These are phyloP conservation scores for Casuarina cunninghamiana DNA, from an alignment of 306 rosid genomes.

Conservation along the genomic window DNA sequence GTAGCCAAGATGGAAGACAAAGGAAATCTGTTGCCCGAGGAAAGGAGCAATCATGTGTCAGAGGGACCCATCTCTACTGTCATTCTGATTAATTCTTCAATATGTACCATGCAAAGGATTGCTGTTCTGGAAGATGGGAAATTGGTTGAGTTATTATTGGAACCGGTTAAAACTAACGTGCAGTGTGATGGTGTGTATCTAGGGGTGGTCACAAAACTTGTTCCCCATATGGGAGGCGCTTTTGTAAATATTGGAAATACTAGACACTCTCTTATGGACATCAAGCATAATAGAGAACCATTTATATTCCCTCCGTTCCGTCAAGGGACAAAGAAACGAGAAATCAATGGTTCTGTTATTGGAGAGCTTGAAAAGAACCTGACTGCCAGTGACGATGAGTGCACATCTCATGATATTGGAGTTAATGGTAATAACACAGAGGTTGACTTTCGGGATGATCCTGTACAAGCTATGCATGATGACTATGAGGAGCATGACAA, in stretches of 20 bases:
- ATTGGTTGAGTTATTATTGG: conserved; percentile 81
- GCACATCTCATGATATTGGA: conserved; percentile 29
- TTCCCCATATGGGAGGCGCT: conserved; percentile 97
- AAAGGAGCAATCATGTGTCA: conserved; percentile 35
- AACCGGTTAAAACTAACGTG: conserved; percentile 92
- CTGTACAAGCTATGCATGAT: conserved; percentile 44
- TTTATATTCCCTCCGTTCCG: conserved; percentile 90
- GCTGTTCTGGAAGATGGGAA: conserved; percentile 89
- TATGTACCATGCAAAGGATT: conserved; percentile 97
- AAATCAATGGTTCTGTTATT: conserved; percentile 30
- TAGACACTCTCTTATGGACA: conserved; percentile 84
- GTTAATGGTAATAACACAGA: conserved; percentile 38
- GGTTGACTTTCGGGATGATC: conserved; percentile 45
- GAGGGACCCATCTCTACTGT: conserved; percentile 62
- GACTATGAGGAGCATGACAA: conserved; percentile 65
- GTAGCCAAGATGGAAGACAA: conserved; percentile 43
- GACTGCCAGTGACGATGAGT: conserved; percentile 37
- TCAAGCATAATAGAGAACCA: conserved; percentile 77
- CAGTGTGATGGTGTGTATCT: conserved; percentile 92
- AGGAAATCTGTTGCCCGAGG: conserved; percentile 53
- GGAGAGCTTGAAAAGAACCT: conserved; percentile 29
- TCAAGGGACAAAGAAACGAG: conserved; percentile 48
- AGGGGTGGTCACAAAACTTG: conserved; percentile 81
- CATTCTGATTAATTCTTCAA: conserved; percentile 84
- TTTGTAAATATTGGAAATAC: conserved; percentile 82